phyloP scores from a whole-genome alignment of 371 early-diverging fungal genomes.

The Mucor plumbeus region DNA sequence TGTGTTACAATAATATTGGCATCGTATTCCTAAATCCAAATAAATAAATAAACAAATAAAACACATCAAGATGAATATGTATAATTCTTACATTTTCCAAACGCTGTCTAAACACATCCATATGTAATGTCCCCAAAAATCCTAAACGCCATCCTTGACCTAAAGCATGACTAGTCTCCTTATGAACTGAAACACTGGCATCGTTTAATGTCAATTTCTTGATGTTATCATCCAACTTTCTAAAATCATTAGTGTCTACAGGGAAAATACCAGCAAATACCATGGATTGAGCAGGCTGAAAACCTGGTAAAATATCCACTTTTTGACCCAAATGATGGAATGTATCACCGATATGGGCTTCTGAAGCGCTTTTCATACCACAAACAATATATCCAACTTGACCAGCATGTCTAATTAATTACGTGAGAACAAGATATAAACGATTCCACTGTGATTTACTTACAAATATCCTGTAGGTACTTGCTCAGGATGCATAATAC shows the following conservation, averaged over 20 bases:
- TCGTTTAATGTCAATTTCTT: conserved; percentile 94
- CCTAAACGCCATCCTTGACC: conserved; percentile 98
- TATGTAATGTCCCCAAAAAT: conserved; percentile 94
- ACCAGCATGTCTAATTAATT: conserved; percentile 72
- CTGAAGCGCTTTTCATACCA: conserved; percentile 91
- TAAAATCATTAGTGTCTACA: conserved; percentile 87
- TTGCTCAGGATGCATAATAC: conserved; percentile 94
- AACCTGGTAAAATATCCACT: conserved; percentile 86
- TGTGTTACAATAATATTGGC: conserved; percentile 90
- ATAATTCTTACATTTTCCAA: conserved; percentile 75
- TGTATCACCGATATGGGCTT: conserved; percentile 97
- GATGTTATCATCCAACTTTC: conserved; percentile 87
- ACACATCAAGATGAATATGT: background rate
- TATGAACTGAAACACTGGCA: conserved; percentile 87
- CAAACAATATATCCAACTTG: conserved; percentile 96
- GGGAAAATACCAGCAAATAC: conserved; percentile 96
- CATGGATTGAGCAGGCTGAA: conserved; percentile 92
- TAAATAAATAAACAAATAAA: background rate
- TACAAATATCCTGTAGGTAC: conserved; percentile 76
- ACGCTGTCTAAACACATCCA: conserved; percentile 97
- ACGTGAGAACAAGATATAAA: no score
- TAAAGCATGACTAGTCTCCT: conserved; percentile 87
- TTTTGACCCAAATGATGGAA: conserved; percentile 71
- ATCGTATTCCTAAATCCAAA: conserved; percentile 77
- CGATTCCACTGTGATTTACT: conserved; percentile 20